Evolutionary conservation across 805 yeast species (phyloP), one percentile per base, ranked within the genome.

Genomic region (Lipomyces yamanashiensis): DNA sequence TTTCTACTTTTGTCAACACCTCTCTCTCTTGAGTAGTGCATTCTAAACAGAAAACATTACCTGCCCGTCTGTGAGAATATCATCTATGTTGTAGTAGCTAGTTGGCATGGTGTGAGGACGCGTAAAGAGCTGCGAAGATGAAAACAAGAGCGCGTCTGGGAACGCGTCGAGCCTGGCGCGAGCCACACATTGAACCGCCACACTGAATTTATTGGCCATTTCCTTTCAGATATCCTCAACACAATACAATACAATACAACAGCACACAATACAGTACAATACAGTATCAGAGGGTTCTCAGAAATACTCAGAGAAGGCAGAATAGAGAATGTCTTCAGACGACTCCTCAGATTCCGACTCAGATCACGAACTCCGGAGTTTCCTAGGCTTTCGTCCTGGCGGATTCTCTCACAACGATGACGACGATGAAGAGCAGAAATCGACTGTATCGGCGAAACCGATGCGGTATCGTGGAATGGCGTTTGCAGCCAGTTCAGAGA

Each of bases 1-100:
- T 71, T 86, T 87, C 79, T 81, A 64, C 41, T 5, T 53, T 15
- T 9, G 0, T 92, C 85, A 19, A 88, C 78, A 12, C 36, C n/a
- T 23, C n/a, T n/a, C n/a, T n/a, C n/a, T n/a, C n/a, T n/a, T n/a
- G n/a, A n/a, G n/a, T n/a, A n/a, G n/a, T n/a, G n/a, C n/a, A n/a
- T n/a, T n/a, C n/a, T n/a, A n/a, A n/a, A n/a, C n/a, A n/a, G n/a
- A n/a, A n/a, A n/a, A n/a, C n/a, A n/a, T n/a, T 48, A 72, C 74
- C 60, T 76, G 77, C 21, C 76, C 75, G 49, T 78, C 80, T 12
- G 79, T 70, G 40, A 76, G 71, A 28, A 77, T 66, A 39, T 62
- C 67, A 50, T 69, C 71, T 19, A 69, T 61, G 23, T 55, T 50
- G 53, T 69, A 69, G 53, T 69, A 69, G 17, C 51, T 28, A 17